Evolutionary conservation across 2,329 filamentous ascomycete genomes (phyloP), one percentile per base, ranked within the genome.

Genomic region (Chrysosphaeria jannelii): DNA sequence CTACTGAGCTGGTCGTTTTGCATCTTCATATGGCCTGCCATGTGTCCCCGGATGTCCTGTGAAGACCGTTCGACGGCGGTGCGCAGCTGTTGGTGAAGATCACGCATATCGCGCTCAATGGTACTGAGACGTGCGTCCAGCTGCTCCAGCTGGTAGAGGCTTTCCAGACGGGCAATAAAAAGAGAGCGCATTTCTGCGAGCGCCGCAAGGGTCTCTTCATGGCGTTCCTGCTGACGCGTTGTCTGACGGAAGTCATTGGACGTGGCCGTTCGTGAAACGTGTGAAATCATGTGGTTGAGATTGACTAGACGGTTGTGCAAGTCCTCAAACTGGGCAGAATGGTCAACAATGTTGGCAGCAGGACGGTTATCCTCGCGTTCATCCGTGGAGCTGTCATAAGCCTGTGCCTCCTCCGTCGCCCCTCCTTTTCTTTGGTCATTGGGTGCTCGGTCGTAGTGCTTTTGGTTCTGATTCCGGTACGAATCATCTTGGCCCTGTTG

Each of bases 231-330:
- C 26, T 58, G 43, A 19, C 48, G 41, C 8, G 53, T 47, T 19
- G 68, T 42, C 26, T 60, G 46, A 20, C 52, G 53, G 41, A 61
- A 63, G 27, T 75, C 49, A 33, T 53, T 55, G 7, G 16, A 7
- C n/a, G n/a, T n/a, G n/a, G n/a, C n/a, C n/a, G n/a, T n/a, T n/a
- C n/a, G n/a, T n/a, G n/a, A n/a, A n/a, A n/a, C n/a, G n/a, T n/a
- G n/a, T 11, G 53, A 51, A 20, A 76, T 46, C 35, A 70, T 64
- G 43, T 75, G 65, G 41, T 62, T 63, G 28, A 75, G 51, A 33
- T 50, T 53, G 41, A 79, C 75, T 10, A 93, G 49, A 15, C 78
- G 70, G 47, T 70, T 70, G 49, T 89, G 70, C 9, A 93, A 54
- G 39, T 91, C 79, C 16, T 57, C 54, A 39, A 91, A 81, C 42